Base-by-base conservation (phyloP, 352 stramenopile genomes). In the Globisporangium heterothallicum region DNA sequence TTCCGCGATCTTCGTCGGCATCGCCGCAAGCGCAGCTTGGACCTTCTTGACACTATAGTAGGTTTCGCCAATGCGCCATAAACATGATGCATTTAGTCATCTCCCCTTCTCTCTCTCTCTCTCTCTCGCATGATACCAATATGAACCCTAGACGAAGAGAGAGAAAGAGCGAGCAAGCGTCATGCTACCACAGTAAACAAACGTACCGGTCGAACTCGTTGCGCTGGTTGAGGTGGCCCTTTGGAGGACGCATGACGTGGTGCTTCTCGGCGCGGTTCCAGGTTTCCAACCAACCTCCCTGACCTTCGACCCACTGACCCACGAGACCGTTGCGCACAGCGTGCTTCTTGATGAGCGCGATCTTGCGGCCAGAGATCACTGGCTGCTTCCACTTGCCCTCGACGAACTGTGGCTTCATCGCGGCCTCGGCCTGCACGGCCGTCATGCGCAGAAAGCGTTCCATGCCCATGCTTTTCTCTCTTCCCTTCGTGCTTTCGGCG, bases 301-400 rank as follows among this genome's bases (percentile, higher is more conserved):
- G 71, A 53, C 83, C 83, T 34, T 79, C 66, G 45, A 88, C 76
- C 83, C 83, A 94, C 64, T 75, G 60, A 13, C 83, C 83, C 16
- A 87, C 62, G 44, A 88, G 78, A 8, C 75, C 76, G 56, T 89
- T 88, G 42, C 71, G 68, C 52, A 61, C 36, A 10, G 83, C 83
- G 53, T 88, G 59, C 64, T 94, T 94, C 77, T 94, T 94, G 22
- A 92, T 69, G 53, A 88, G 73, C 24, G 81, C 83, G 36, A 86
- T 63, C 66, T 90, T 89, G 35, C 83, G 83, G n/a, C 77, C 66
- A 13, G 83, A 88, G 35, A 94, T 71, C 55, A 86, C 51, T 46
- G 83, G 80, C 53, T 91, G 80, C 64, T 88, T 86, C 83, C 83
- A 94, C 66, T 91, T 91, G 52, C 80, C 83, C 24, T 88, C 75